Conservation (phyloP, 31 red algal species). For the Porphyra umbilicalis region DNA sequence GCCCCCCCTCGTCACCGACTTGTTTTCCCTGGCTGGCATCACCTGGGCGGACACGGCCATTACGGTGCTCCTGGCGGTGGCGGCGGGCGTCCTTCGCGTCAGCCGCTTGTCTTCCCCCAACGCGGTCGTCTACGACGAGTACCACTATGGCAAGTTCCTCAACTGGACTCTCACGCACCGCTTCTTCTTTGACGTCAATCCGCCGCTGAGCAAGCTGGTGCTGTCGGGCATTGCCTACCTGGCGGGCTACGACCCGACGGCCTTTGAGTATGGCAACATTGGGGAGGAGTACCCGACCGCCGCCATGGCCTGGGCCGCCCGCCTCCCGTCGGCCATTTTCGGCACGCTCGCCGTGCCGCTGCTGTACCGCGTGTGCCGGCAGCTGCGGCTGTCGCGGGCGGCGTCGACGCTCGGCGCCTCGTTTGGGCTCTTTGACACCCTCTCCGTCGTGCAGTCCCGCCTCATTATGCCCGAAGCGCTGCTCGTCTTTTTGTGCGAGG, state of each 20-base stretch:
- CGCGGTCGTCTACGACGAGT: conserved; percentile 63
- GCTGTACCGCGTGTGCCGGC: conserved; percentile 65
- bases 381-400: conserved; percentile 34
- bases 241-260: conserved; percentile 34
- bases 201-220: conserved; percentile 61
- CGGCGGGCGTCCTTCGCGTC: conserved; percentile 34
- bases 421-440: conserved; percentile 63
- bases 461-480: conserved; percentile 61
- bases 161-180: conserved; percentile 28
- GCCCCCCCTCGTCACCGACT: not conserved
- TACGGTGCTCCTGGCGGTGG: conserved; percentile 11
- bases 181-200: conserved; percentile 90
- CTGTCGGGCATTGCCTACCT: conserved; percentile 30
- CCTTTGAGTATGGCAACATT: conserved; percentile 6
- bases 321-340: conserved; percentile 55
- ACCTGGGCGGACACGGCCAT: conserved; percentile 20
- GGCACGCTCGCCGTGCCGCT: conserved; percentile 71
- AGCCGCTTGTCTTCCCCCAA: conserved; percentile 26
- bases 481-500: conserved; percentile 55
- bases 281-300: conserved; percentile 6
- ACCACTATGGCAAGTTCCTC: conserved; percentile 65
- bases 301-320: conserved; percentile 43
- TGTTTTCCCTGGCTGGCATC: not conserved
- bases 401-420: conserved; percentile 43
- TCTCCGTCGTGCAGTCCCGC: conserved; percentile 66